A percentile compares a stretch with the other conserved stretches of the same genome.
phyloP scores from a whole-genome alignment of 2,329 filamentous ascomycete species.

The Penicillium brevicompactum region DNA sequence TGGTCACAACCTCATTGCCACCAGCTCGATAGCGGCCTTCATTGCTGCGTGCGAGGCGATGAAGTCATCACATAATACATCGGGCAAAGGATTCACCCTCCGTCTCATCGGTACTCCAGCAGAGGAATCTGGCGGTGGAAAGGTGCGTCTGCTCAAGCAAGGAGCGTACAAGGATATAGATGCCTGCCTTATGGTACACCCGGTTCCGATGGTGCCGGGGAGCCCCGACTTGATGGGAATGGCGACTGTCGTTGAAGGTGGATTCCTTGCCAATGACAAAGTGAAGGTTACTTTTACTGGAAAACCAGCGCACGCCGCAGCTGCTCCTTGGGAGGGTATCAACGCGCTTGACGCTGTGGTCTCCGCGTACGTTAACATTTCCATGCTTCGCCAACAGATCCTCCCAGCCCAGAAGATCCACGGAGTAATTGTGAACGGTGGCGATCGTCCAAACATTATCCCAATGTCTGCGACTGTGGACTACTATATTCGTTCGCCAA shows the following conservation, averaged over 20 bases:
- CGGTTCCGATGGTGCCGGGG: constrained; percentile 28
- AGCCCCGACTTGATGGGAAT: constrained; percentile 23
- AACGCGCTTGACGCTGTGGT: constrained; percentile 62
- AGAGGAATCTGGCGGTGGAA: constrained; percentile 40
- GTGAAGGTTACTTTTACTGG: constrained; percentile 49
- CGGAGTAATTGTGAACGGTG: constrained; percentile 56
- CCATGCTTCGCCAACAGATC: constrained; percentile 58
- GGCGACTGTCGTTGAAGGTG: constrained; percentile 26
- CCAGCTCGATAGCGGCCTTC: constrained; percentile 39
- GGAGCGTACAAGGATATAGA: constrained; percentile 42
- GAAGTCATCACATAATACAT: constrained; percentile 14
- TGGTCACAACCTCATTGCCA: constrained; percentile 37
- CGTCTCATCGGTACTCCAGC: constrained; percentile 40
- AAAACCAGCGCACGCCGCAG: constrained; percentile 58
- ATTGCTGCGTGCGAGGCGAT: constrained; percentile 35
- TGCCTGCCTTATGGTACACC: constrained; percentile 46
- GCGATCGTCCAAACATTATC: constrained; percentile 59
- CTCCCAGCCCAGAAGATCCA: constrained; percentile 55
- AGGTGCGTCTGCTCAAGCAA: constrained; percentile 41
- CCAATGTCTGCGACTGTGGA: constrained; percentile 51
- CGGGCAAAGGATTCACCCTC: constrained; percentile 28
- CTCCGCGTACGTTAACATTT: constrained; percentile 47
- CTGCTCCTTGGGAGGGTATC: constrained; percentile 58
- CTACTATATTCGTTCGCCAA: constrained; percentile 48
- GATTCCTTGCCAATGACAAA: constrained; percentile 36